phyloP scores from a whole-genome alignment of 1,139 yeast species.

The Saccharomyces hybrid region DNA sequence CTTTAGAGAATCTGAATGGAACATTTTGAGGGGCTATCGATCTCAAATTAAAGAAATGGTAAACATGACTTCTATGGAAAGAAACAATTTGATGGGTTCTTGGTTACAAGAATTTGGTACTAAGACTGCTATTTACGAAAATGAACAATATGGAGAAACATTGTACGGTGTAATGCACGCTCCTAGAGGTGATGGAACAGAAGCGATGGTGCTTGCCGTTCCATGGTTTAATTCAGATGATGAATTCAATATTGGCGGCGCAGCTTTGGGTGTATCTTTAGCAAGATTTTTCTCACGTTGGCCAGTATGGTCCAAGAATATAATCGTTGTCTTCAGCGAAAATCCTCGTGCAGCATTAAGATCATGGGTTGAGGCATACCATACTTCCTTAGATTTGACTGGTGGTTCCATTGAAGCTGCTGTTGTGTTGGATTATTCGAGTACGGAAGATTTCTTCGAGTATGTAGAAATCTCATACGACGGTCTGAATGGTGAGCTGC shows the following conservation, averaged over 20 bases:
- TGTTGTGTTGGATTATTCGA: slow-evolving; percentile 71
- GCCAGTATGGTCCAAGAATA: slow-evolving; percentile 94
- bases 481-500: slow-evolving; percentile 92
- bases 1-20: slow-evolving; percentile 94
- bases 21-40: slow-evolving; percentile 78
- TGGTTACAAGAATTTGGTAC: slow-evolving; percentile 74
- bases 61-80: slow-evolving; percentile 28
- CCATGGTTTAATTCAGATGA: slow-evolving; percentile 72
- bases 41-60: slow-evolving; percentile 35
- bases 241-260: slow-evolving; percentile 66
- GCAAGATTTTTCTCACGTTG: slow-evolving; percentile 74
- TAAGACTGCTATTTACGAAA: slow-evolving; percentile 48
- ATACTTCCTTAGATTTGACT: slow-evolving; percentile 72
- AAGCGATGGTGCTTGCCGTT: slow-evolving; percentile 83
- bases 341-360: slow-evolving; percentile 65
- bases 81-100: slow-evolving; percentile 41
- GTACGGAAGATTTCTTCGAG: slow-evolving; percentile 59
- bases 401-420: slow-evolving; percentile 98
- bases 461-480: slow-evolving; percentile 71
- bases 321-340: slow-evolving; percentile 75
- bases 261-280: slow-evolving; percentile 63
- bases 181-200: slow-evolving; percentile 94
- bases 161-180: slow-evolving; percentile 84
- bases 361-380: slow-evolving; percentile 93
- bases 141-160: slow-evolving; percentile 42